Evolutionary conservation across 2,329 filamentous ascomycete species (phyloP), one percentile per base, ranked within the genome.

Genomic region (Paecilomyces niveus): DNA sequence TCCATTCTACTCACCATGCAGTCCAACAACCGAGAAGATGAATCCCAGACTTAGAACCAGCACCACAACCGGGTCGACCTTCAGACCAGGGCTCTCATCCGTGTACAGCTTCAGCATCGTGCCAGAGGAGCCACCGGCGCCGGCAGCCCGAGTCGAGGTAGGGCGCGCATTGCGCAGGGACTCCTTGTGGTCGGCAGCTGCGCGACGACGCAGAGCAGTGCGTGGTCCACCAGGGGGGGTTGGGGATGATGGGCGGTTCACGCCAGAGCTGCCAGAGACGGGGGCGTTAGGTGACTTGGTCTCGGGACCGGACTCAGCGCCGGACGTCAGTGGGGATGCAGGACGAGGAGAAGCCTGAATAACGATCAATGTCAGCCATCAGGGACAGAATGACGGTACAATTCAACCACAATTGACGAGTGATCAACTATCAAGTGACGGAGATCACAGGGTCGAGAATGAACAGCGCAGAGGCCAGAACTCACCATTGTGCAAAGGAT

Each of bases 71-170:
- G 94, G 94, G 76, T 99, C 94, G 65, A 99, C 94, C 82, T 97
- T 96, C 70, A 99, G 82, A 62, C 94, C 94, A 59, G 94, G 94
- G 65, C 90, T 96, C 82, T 99, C 94, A 74, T 99, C 94, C 59
- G 94, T 99, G 86, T 99, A 99, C 52, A 99, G 88, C 78, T 92
- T 93, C 81, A 99, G 83, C 94, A 99, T 99, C 56, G 94, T 99
- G 80, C 91, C 96, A 77, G 89, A 96, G 74, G 92, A 97, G 65
- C 94, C 94, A 66, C 94, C 94, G 18, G 94, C 94, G 68, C 94
- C 94, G 33, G 94, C 94, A 45, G 93, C 87, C 70, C 94, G 86
- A 65, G 94, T 99, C 80, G 90, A 96, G 75, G 88, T 90, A 55
- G 94, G 94, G 67, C 94, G 85, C 65, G 86, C 89, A 88, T 96